Conservation (phyloP, 768 basidiomycete genomes). For the Mrakia blollopis region DNA sequence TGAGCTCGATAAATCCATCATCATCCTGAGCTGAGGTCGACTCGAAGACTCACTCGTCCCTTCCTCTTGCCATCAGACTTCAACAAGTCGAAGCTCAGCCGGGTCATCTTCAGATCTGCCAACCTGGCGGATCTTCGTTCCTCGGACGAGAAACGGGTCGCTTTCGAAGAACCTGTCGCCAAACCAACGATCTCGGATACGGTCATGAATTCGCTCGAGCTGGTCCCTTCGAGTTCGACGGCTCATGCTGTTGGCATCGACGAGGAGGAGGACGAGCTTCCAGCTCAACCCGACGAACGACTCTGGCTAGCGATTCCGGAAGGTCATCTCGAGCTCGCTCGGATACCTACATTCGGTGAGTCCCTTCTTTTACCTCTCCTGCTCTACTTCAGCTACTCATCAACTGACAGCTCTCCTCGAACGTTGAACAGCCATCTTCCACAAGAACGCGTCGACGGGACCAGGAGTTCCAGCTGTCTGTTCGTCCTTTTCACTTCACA, state of each 20-base stretch:
- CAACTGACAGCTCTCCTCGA: slow-evolving; percentile 48
- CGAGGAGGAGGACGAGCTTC: slow-evolving; percentile 14
- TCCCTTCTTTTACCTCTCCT: slow-evolving; percentile 46
- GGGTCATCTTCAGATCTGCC: slow-evolving; percentile 33
- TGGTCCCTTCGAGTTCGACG: background rate
- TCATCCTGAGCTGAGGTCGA: background rate
- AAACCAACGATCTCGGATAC: background rate
- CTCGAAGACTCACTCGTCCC: background rate
- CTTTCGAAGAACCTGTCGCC: background rate
- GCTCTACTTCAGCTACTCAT: no score
- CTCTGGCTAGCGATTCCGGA: background rate
- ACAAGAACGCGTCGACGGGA: slow-evolving; percentile 52
- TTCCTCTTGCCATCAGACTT: background rate
- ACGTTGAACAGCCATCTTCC: slow-evolving; percentile 54
- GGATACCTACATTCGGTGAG: slow-evolving; percentile 55
- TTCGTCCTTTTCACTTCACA: background rate
- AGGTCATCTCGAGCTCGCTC: slow-evolving; percentile 39
- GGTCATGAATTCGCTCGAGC: background rate
- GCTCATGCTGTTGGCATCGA: slow-evolving; percentile 37
- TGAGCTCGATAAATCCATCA: background rate
- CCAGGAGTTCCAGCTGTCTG: slow-evolving; percentile 52
- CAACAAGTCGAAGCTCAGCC: slow-evolving; percentile 22
- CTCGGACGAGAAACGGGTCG: background rate
- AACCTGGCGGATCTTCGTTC: background rate
- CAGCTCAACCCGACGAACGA: background rate